Evolutionary conservation across 441 rosid genomes (phyloP), one percentile per base, ranked within the genome.

Genomic region (Syzygium syzygioides): DNA sequence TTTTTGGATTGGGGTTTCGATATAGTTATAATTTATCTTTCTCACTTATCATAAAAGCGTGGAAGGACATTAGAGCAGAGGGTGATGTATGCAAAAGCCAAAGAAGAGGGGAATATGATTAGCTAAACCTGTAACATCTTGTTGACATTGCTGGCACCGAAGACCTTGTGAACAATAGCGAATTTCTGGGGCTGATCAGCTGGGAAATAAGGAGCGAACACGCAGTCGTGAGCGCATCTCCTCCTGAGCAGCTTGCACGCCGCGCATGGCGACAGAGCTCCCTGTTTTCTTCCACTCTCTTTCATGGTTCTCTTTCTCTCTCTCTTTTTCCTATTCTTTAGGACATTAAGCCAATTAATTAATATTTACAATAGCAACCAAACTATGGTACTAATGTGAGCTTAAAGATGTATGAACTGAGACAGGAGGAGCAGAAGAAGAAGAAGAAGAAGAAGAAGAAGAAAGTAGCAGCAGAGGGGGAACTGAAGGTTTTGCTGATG

Each of bases 91-190:
- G 53, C 41, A 34, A 60, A n/a, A 71, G 50, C 26, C 86, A 50
- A 30, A 59, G 41, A 37, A 48, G 48, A 45, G 83, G 45, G 41
- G 87, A 48, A 18, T 55, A 86, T 50, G 48, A 60, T 79, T 17
- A 60, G 55, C 18, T 28, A 19, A 64, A 97, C 99, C 99, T 97
- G 98, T 89, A 97, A 86, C 97, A 96, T 94, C 92, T 95, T 97
- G 94, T 92, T 97, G 90, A 97, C 98, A 90, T 96, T 97, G 94
- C 99, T 96, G 17, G 99, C 99, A 60, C 99, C 99, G 87, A 96
- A 97, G 28, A 96, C 96, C 93, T 94, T 97, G 87, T 97, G 99
- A 10, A 96, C 99, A 86, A 93, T 95, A n/a, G 98, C 97, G 89
- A 97, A 97, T 87, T 96, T 97, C 83, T 94, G 96, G 41, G 99